Percentiles rank a stretch among this genome's conserved stretches.
Conservation (phyloP, 169 alveolate genomes). For the Amoebophrya sp. region DNA sequence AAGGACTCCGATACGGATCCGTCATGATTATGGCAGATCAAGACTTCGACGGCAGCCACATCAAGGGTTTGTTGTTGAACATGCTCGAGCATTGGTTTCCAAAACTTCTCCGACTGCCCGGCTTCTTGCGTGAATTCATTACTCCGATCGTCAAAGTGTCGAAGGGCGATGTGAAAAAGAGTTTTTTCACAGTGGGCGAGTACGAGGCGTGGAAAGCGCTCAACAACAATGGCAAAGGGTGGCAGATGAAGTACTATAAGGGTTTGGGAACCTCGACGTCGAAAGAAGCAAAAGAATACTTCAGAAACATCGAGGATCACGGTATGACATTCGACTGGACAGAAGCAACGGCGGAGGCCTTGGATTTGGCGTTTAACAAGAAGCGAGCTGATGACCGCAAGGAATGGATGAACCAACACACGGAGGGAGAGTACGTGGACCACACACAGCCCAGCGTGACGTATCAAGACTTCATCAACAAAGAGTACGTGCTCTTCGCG, state of each 20-base stretch:
- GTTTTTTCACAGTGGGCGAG: constrained; percentile 95
- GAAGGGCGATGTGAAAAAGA: constrained; percentile 59
- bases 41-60: constrained; percentile 99
- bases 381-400: constrained; percentile 56
- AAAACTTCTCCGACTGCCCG: constrained; percentile 81
- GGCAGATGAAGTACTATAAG: constrained; percentile 97
- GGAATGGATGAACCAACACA: constrained; percentile 59
- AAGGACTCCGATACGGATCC: constrained; percentile 91
- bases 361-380: constrained; percentile 97
- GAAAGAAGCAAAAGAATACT: constrained; percentile 97
- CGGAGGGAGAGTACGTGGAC: constrained; percentile 62
- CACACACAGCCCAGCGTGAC: constrained; percentile 48
- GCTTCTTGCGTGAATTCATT: constrained; percentile 93
- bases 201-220: constrained; percentile 89
- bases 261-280: constrained; percentile 99
- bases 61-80: constrained; percentile 97
- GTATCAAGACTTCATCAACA: constrained; percentile 92
- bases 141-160: constrained; percentile 94
- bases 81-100: constrained; percentile 97
- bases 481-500: constrained; percentile 95
- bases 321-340: constrained; percentile 73
- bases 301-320: constrained; percentile 87
- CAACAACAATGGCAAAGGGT: constrained; percentile 71
- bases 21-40: constrained; percentile 98
- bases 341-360: constrained; percentile 70